Evolutionary conservation across 768 basidiomycete species (phyloP).

Genomic region (Boletellus sp.): DNA sequence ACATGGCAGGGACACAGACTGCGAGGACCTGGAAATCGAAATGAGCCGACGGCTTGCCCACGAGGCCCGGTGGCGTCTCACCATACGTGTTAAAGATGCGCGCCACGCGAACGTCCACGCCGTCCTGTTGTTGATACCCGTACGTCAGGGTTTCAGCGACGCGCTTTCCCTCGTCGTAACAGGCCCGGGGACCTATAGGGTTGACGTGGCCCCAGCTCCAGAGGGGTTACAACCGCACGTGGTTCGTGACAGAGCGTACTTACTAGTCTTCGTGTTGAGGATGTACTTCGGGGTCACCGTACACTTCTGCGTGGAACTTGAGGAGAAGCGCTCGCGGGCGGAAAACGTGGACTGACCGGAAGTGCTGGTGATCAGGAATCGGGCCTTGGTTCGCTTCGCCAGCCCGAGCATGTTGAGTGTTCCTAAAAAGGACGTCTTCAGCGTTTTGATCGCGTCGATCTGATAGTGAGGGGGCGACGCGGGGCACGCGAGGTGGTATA

Average conservation of each 20-base stretch:
- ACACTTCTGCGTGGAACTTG: constrained; percentile 64
- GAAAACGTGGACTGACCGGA: constrained; percentile 57
- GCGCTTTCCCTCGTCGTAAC: constrained; percentile 99
- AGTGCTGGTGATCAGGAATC: constrained; percentile 94
- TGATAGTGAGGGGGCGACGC: constrained; percentile 98
- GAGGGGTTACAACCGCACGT: constrained; percentile 15
- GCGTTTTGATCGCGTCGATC: constrained; percentile 95
- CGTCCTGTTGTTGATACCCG: constrained; percentile 91
- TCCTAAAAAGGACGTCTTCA: constrained; percentile 98
- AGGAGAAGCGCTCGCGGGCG: neutral
- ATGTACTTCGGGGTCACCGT: constrained; percentile 97
- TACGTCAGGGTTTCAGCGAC: constrained; percentile 98
- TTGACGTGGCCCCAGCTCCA: constrained; percentile 96
- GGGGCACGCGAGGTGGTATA: constrained; percentile 97
- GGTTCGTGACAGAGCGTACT: constrained; percentile 27
- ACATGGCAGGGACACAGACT: constrained; percentile 49
- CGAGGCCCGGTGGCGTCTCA: constrained; percentile 10
- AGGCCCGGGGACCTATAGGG: constrained; percentile 97
- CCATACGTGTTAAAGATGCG: constrained; percentile 99
- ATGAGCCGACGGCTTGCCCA: neutral
- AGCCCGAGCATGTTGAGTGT: constrained; percentile 98
- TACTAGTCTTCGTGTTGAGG: constrained; percentile 96
- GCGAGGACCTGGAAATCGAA: constrained; percentile 44
- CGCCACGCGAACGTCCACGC: constrained; percentile 93
- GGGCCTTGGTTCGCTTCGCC: constrained; percentile 94